phyloP scores from a whole-genome alignment of 768 basidiomycete genomes.

The Udeniomyces megalosporus region DNA sequence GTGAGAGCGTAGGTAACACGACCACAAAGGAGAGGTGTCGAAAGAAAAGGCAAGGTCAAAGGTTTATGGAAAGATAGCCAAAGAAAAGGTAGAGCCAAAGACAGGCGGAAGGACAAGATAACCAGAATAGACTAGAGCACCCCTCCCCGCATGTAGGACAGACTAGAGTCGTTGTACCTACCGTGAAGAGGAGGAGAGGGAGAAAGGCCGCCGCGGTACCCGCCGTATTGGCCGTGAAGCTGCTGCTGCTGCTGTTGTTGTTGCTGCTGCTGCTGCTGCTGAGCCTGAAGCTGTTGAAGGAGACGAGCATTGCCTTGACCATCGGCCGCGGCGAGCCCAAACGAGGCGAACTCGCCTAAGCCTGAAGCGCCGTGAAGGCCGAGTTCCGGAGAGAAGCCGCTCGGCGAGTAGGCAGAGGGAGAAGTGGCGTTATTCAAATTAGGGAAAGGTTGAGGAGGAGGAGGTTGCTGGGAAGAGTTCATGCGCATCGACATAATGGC shows the following conservation, averaged over 20 bases:
- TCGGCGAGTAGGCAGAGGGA: background rate
- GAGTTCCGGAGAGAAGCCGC: constrained; percentile 1
- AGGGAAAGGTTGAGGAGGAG: background rate
- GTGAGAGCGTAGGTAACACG: constrained; percentile 66
- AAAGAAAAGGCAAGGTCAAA: constrained; percentile 31
- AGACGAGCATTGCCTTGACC: background rate
- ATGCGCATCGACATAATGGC: constrained; percentile 23
- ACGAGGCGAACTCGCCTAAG: background rate
- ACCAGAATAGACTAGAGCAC: constrained; percentile 47
- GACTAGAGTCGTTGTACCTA: background rate
- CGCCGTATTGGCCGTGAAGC: constrained; percentile 3
- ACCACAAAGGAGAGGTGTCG: constrained; percentile 35
- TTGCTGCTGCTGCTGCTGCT: constrained; percentile 10
- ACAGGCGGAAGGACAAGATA: constrained; percentile 30
- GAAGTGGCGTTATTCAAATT: constrained; percentile 1
- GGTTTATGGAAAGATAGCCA: no score
- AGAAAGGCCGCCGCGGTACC: constrained; percentile 8
- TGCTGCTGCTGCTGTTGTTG: constrained; percentile 13
- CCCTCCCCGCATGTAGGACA: constrained; percentile 47
- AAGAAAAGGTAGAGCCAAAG: constrained; percentile 18
- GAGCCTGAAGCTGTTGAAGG: background rate
- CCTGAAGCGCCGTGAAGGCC: background rate
- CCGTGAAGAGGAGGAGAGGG: constrained; percentile 5
- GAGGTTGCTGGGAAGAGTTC: constrained; percentile 13
- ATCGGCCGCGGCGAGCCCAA: background rate